A percentile compares a stretch with the other conserved stretches of the same genome.
Conservation (phyloP, 176 grass and related monocot genomes). For the Zea luxurians region DNA sequence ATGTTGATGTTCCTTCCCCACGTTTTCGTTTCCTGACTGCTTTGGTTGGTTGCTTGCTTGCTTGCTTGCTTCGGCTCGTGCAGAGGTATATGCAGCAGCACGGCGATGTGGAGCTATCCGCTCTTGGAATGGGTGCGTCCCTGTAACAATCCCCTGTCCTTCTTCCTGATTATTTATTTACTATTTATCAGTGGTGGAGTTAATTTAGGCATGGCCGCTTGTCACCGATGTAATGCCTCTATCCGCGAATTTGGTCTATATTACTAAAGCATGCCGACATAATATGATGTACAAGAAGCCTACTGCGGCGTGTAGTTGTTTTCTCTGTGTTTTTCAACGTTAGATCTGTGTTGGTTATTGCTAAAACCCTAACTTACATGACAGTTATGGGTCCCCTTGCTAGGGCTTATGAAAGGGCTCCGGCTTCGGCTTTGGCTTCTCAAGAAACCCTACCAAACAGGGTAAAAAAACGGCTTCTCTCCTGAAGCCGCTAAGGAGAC, state of each 20-base stretch:
- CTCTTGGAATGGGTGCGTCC: constrained; percentile 86
- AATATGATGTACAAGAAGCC: not conserved
- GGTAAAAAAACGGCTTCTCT: not conserved
- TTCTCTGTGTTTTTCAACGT: not conserved
- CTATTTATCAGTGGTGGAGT: not conserved
- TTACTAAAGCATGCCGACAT: too few species aligned
- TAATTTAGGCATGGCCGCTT: not conserved
- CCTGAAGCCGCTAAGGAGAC: not conserved
- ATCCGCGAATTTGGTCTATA: not conserved
- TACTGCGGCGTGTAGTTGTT: not conserved
- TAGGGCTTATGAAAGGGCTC: not conserved
- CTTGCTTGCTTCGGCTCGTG: not conserved
- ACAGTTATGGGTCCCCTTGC: not conserved
- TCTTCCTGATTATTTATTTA: constrained; percentile 14
- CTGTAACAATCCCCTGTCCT: not conserved
- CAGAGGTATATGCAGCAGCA: constrained; percentile 98
- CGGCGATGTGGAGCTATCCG: constrained; percentile 85
- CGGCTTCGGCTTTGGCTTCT: not conserved
- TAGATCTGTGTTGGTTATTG: not conserved
- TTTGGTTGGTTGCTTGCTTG: not conserved
- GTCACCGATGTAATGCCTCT: not conserved
- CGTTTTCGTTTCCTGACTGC: not conserved
- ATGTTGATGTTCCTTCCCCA: too few species aligned
- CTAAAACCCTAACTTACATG: constrained; percentile 19
- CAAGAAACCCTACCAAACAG: not conserved